Percentiles rank a stretch among this genome's conserved stretches.
Conservation (phyloP, 1,139 yeast genomes). For the Magnusiomyces suaveolens region DNA sequence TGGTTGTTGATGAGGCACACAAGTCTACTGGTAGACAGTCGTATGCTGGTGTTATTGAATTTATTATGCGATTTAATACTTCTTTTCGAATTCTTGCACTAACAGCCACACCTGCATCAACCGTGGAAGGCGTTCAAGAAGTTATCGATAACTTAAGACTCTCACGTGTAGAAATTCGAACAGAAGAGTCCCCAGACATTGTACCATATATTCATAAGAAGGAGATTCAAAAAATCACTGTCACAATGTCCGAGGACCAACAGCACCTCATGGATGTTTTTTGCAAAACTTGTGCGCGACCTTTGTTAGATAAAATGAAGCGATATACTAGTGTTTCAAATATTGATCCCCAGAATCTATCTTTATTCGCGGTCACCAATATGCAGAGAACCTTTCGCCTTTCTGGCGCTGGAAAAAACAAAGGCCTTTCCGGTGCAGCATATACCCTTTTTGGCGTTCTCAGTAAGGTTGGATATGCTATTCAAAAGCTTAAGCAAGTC, state of each 20-base stretch:
- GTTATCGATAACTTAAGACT: slow-evolving; percentile 65
- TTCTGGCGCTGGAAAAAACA: slow-evolving; percentile 20
- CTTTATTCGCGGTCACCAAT: slow-evolving; percentile 58
- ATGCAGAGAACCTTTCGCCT: slow-evolving; percentile 33
- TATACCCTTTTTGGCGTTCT: slow-evolving; percentile 40
- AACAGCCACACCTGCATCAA: slow-evolving; percentile 93
- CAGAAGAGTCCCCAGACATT: slow-evolving; percentile 80
- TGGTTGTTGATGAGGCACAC: slow-evolving; percentile 95
- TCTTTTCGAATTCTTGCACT: slow-evolving; percentile 72
- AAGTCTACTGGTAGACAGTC: slow-evolving; percentile 86
- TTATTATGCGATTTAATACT: slow-evolving; percentile 50
- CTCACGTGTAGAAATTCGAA: slow-evolving; percentile 72
- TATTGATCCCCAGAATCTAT: slow-evolving; percentile 55
- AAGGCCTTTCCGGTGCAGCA: slow-evolving; percentile 9
- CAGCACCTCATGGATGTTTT: slow-evolving; percentile 43
- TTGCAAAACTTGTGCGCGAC: slow-evolving; percentile 47
- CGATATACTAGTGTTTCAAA: slow-evolving; percentile 52
- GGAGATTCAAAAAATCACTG: slow-evolving; percentile 48
- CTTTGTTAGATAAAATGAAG: slow-evolving; percentile 47
- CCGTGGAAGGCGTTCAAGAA: slow-evolving; percentile 79
- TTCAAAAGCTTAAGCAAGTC: slow-evolving; percentile 51
- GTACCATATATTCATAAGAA: slow-evolving; percentile 66
- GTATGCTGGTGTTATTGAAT: slow-evolving; percentile 69
- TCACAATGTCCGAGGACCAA: slow-evolving; percentile 47
- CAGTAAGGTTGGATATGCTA: slow-evolving; percentile 60